Conservation (phyloP, 805 yeast genomes). For the Spencermartinsiella europaea region DNA sequence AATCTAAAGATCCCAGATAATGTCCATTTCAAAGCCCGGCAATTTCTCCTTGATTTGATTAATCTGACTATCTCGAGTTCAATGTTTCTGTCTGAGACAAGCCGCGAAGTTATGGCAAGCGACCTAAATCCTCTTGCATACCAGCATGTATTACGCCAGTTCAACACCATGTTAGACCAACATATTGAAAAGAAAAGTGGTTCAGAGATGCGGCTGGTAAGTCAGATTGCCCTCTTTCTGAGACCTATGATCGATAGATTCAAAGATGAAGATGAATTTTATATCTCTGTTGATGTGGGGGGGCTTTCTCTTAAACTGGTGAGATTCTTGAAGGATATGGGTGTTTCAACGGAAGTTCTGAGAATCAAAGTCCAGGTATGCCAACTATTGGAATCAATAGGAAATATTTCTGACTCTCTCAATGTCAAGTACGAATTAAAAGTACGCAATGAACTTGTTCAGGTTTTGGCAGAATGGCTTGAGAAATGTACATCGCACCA, state of each 20-base stretch:
- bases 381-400: conserved; percentile 23
- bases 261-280: conserved; percentile 20
- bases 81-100: conserved; percentile 56
- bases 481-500: conserved; percentile 10
- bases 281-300: conserved; percentile 22
- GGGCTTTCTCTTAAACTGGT: conserved; percentile 21
- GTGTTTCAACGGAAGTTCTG: conserved; percentile 10
- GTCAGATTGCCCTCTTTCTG: conserved; percentile 21
- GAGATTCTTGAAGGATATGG: conserved; percentile 13
- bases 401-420: conserved; percentile 21
- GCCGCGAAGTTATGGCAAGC: conserved; percentile 63
- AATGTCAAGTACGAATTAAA: conserved; percentile 20
- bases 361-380: conserved; percentile 21
- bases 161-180: conserved; percentile 29
- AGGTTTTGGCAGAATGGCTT: conserved; percentile 26
- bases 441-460: conserved; percentile 22
- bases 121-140: conserved; percentile 60
- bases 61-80: conserved; percentile 37
- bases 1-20: conserved; percentile 16
- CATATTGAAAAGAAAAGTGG: conserved; percentile 6
- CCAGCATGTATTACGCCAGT: conserved; percentile 42
- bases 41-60: conserved; percentile 28
- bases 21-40: conserved; percentile 52
- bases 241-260: conserved; percentile 21
- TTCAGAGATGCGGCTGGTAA: conserved; percentile 7